phyloP scores from a whole-genome alignment of 495 filamentous ascomycete species.

The Hyphodiscus hymeniophilus region DNA sequence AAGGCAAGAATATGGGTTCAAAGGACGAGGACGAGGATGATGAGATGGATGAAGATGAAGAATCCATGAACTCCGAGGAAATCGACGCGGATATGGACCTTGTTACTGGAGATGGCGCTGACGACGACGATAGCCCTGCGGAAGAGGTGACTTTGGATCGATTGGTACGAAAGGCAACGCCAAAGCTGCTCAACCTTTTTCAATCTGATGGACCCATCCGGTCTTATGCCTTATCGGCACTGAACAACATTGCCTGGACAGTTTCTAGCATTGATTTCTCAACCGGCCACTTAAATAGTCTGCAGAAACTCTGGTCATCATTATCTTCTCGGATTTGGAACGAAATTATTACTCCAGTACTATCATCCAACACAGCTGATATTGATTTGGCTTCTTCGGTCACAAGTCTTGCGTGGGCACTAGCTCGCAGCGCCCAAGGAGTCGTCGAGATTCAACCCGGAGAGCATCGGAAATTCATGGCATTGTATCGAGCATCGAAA shows the following conservation, averaged over 20 bases:
- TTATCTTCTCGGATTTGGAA: constrained; percentile 44
- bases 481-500: constrained; percentile 48
- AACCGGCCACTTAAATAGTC: constrained; percentile 18
- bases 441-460: constrained; percentile 33
- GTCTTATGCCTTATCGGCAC: constrained; percentile 37
- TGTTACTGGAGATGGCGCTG: constrained; percentile 39
- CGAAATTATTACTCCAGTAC: constrained; percentile 38
- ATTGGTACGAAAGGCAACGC: constrained; percentile 40
- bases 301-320: constrained; percentile 39
- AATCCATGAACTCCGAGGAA: constrained; percentile 34
- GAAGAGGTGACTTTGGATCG: constrained; percentile 37
- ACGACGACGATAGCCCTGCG: constrained; percentile 26
- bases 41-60: constrained; percentile 18
- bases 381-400: constrained; percentile 47
- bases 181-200: constrained; percentile 37
- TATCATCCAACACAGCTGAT: constrained; percentile 49
- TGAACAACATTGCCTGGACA: constrained; percentile 58
- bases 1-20: constrained; percentile 13
- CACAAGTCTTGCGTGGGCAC: constrained; percentile 53
- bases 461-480: constrained; percentile 50
- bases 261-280: constrained; percentile 40
- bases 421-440: constrained; percentile 43
- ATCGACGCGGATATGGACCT: constrained; percentile 51
- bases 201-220: constrained; percentile 27
- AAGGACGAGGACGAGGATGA: constrained; percentile 16